Base-by-base conservation (phyloP, 305 asterid species). In the Solanum hybrid region DNA sequence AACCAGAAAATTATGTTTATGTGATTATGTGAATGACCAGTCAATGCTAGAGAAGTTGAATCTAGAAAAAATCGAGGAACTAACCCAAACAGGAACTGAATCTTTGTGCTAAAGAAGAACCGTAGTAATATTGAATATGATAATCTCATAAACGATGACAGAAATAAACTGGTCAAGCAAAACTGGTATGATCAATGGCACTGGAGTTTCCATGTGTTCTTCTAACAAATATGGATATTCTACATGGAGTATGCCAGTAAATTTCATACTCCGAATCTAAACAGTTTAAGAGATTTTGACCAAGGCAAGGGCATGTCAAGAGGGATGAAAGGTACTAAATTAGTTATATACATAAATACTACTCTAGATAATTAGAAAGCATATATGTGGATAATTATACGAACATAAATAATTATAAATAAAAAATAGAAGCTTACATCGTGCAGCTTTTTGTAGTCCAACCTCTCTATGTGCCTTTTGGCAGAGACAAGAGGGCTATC, bases 391-490 rank as follows among this genome's bases (percentile, higher is more conserved):
- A 82, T 46, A 81, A 27, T 42, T 42, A 27, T 46, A 46, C 10
- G 17, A 82, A 60, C 72, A 82, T 51, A 36, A 66, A 80, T 10
- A 35, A 56, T 69, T 34, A 46, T 10, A 51, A 31, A 35, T 26
- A 88, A 37, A 69, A 69, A 87, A n/a, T 77, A 73, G 64, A 89
- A 89, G 95, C 98, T 98, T 93, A 98, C 99, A 86, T 98, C 96
- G 87, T 93, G 93, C 92, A 98, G 89, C 90, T 92, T 95, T 91
- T 95, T 93, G 95, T 96, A 98, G 94, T 98, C 97, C 97, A 96
- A 91, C 91, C 95, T 94, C 88, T 95, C 95, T 20, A 94, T 95
- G 42, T 91, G 94, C 84, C 99, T 93, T 94, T 91, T 98, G 38
- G 92, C 91, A 56, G 95, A 93, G 38, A 92, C 89, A 42, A 94